Evolutionary conservation across 768 basidiomycete genomes (phyloP), one percentile per base, ranked within the genome.

Genomic region (Boletus subparvulus): DNA sequence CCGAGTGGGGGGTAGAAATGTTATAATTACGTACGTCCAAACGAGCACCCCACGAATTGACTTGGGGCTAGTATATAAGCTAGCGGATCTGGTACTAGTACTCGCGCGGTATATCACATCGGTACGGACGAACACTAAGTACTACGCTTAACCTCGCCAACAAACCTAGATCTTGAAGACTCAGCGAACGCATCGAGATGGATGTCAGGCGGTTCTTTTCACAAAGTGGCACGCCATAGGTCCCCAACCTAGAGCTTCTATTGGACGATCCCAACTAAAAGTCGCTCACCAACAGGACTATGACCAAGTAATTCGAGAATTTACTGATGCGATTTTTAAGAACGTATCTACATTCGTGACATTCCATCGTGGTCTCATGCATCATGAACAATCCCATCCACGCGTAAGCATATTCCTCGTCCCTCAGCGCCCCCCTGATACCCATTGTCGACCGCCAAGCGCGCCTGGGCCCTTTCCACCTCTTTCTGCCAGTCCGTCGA

Each of bases 161-260:
- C 21, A 21, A 21, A 21, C 21, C 21, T 21, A 21, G 21, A 21
- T 21, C 21, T 21, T 1, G 21, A 21, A 21, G 21, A 21, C 1
- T 21, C 21, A 21, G 21, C 21, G 21, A 2, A 2, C 21, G 21
- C 21, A 21, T 21, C 21, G 21, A 21, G 21, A 21, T 21, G 21
- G 21, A 21, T 21, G 21, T 2, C 21, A 21, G 21, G 21, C 21
- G 21, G 21, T 90, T 41, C 77, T 70, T 56, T 72, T 90, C 33
- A 84, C 83, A 62, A 81, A 21, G 85, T 63, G 81, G 79, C 13
- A 86, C 62, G 6, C 84, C 88, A 61, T 90, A 91, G 92, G 93
- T 1, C 92, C 93, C 92, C 92, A 94, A 0, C 94, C 91, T 79
- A 32, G 90, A 88, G 55, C 16, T 21, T 0, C 88, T 21, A 21